Evolutionary conservation across 306 rosid species (phyloP).

Genomic region (Urtica urens): DNA sequence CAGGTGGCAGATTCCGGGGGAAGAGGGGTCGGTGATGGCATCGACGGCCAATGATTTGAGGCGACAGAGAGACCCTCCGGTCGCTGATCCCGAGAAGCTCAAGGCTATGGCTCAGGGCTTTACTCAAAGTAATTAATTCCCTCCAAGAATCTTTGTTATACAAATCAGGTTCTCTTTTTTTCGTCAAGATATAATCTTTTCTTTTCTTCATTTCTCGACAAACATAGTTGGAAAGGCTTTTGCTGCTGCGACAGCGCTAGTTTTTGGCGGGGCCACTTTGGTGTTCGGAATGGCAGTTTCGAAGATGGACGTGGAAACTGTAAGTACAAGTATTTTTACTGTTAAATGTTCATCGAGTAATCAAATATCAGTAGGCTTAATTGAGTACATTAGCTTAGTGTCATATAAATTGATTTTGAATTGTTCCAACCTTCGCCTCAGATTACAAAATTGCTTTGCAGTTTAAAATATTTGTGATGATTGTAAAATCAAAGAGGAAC

Average conservation of each 20-base stretch:
- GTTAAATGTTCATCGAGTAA: too few relatives aligned
- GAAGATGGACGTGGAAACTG: constrained; percentile 51
- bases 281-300: constrained; percentile 51
- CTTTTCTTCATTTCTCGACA: constrained; percentile 18
- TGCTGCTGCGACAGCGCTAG: constrained; percentile 56
- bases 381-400: too few relatives aligned
- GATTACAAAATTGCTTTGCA: too few relatives aligned
- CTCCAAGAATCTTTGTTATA: constrained; percentile 4
- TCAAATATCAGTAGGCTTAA: too few relatives aligned
- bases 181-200: constrained; percentile 11
- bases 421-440: too few relatives aligned
- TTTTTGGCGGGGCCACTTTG: constrained; percentile 67
- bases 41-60: constrained; percentile 91
- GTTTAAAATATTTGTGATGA: too few relatives aligned
- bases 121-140: constrained; percentile 43
- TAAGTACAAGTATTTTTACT: constrained; percentile 30
- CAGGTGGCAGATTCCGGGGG: constrained; percentile 69
- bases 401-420: too few relatives aligned
- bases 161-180: not conserved
- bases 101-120: constrained; percentile 93
- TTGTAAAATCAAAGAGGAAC: too few relatives aligned
- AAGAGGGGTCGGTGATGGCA: constrained; percentile 30
- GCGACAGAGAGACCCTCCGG: constrained; percentile 30
- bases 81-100: constrained; percentile 65
- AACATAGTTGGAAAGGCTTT: constrained; percentile 88